Evolutionary conservation across 768 basidiomycete species (phyloP).

Genomic region (Hebeloma cylindrosporum): DNA sequence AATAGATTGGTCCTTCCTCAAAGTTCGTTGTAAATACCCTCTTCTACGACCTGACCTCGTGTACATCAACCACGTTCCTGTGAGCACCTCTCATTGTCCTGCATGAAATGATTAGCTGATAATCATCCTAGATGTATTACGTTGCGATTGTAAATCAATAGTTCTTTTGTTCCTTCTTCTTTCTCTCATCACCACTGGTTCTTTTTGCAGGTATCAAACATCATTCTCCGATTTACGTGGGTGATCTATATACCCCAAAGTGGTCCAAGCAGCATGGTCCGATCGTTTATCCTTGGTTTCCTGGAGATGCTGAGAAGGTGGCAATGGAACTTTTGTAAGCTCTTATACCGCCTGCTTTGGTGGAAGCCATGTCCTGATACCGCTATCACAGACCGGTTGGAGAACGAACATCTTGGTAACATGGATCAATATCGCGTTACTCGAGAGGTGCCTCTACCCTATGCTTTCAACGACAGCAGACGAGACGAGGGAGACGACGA

Average conservation of each 20-base stretch:
- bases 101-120: too few species aligned
- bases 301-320: conserved; percentile 79
- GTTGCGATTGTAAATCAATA: conserved; percentile 61
- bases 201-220: conserved; percentile 59
- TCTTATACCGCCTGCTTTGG: not conserved
- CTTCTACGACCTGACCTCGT: conserved; percentile 75
- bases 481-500: conserved; percentile 44
- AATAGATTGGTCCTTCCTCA: conserved; percentile 91
- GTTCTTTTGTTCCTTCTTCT: not conserved
- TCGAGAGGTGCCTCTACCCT: conserved; percentile 83
- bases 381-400: conserved; percentile 29
- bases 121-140: conserved; percentile 79
- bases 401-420: conserved; percentile 89
- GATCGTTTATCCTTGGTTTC: conserved; percentile 65
- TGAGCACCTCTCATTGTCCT: conserved; percentile 31
- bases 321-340: conserved; percentile 92
- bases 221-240: conserved; percentile 81
- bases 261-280: conserved; percentile 49
- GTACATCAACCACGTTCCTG: conserved; percentile 63
- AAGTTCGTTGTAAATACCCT: conserved; percentile 51
- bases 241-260: conserved; percentile 65
- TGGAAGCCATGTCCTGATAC: not conserved
- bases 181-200: not conserved
- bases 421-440: conserved; percentile 90
- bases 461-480: conserved; percentile 54